Evolutionary conservation across 345 rosid genomes (phyloP), one percentile per base, ranked within the genome.

Genomic region (Orychophragmus violaceus): DNA sequence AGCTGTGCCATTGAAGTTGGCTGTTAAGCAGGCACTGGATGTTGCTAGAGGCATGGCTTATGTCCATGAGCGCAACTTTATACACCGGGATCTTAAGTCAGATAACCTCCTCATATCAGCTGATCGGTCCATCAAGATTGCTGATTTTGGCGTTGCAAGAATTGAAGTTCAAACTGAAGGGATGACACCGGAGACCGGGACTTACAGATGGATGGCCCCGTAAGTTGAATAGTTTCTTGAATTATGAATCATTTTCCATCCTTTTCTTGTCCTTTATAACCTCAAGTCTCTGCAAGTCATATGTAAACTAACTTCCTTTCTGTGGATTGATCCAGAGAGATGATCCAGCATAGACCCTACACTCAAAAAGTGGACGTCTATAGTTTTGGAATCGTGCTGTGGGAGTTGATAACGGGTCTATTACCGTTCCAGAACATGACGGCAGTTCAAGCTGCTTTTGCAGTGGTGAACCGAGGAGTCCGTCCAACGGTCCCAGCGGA

Each of bases 331-430:
- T 78, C 65, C 82, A 83, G 84, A 49, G 82, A 83, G 76, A 80
- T 83, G 84, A 83, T 80, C 37, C 84, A 80, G 77, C 87, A 78
- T 50, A 61, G 82, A 71, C 84, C 87, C 49, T 83, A 80, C 78
- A 78, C 81, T 0, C 84, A 80, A 57, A 83, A 80, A 55, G 87
- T 80, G 17, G 87, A 83, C 19, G 84, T 83, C 25, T 83, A 80
- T 51, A 83, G 87, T 69, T 83, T 83, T 58, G 87, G 87, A 41
- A 80, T 80, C 8, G 87, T 83, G 33, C 71, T 83, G 50, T 83
- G 87, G 87, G 87, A 83, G 71, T 71, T 82, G 21, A 74, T 82
- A 16, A 79, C 79, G 0, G 81, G 83, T 7, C 60, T 64, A 44
- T 64, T 79, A 60, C 85, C 85, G 2, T 82, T 74, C 62, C 76